phyloP scores from a whole-genome alignment of 176 grass and related monocot genomes.

The Themeda triandra region DNA sequence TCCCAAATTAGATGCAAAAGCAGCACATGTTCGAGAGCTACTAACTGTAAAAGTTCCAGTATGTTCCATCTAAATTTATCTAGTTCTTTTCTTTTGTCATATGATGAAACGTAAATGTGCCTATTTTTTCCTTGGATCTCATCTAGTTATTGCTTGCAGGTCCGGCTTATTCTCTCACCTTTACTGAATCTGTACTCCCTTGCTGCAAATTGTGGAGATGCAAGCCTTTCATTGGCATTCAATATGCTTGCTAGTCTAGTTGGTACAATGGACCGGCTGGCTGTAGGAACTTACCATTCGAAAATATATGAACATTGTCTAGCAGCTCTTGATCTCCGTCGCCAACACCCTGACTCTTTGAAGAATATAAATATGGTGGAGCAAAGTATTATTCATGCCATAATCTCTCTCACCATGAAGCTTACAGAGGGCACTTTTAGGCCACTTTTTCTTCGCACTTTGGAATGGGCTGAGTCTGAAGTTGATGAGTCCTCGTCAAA shows the following conservation, averaged over 20 bases:
- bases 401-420: conserved; percentile 72
- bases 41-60: conserved; percentile 85
- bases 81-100: background rate
- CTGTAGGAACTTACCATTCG: conserved; percentile 74
- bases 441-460: conserved; percentile 79
- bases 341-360: conserved; percentile 48
- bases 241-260: conserved; percentile 74
- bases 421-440: conserved; percentile 93
- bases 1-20: conserved; percentile 65
- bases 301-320: conserved; percentile 92
- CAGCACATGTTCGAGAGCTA: conserved; percentile 57
- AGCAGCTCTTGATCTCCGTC: conserved; percentile 74
- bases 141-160: conserved; percentile 50
- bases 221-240: conserved; percentile 62
- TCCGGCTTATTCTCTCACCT: conserved; percentile 71
- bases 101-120: background rate
- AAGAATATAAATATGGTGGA: conserved; percentile 73
- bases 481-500: conserved; percentile 52
- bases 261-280: conserved; percentile 68
- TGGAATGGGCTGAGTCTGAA: conserved; percentile 91
- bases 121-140: conserved; percentile 17
- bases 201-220: conserved; percentile 72
- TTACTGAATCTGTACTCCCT: conserved; percentile 58
- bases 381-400: conserved; percentile 68
- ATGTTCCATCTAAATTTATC: conserved; percentile 38